These are phyloP conservation scores for Ceratocystis alfenasii DNA, from an alignment of 2,329 filamentous ascomycete species.

Conservation along the genomic window DNA sequence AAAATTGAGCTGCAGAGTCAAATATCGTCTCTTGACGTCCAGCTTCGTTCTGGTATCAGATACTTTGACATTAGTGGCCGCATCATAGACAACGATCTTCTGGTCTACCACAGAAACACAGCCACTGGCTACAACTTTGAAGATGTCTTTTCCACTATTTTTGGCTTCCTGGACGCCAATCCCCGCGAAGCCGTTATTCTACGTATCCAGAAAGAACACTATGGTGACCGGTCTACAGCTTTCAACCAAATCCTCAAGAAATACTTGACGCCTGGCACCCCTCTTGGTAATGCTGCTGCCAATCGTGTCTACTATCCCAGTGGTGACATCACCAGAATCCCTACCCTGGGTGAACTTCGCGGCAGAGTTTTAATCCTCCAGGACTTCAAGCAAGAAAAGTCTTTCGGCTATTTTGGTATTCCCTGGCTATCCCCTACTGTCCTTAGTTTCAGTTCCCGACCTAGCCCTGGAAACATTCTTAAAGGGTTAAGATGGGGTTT, in stretches of 20 bases:
- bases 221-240: slow-evolving; percentile 24
- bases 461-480: slow-evolving; percentile 35
- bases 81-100: too few species aligned
- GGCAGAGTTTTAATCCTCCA: slow-evolving; percentile 38
- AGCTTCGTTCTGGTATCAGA: too few species aligned
- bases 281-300: slow-evolving; percentile 29
- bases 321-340: slow-evolving; percentile 25
- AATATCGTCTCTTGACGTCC: too few species aligned
- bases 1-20: too few species aligned
- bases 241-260: slow-evolving; percentile 35
- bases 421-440: slow-evolving; percentile 36
- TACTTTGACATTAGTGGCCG: too few species aligned
- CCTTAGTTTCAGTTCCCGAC: slow-evolving; percentile 33
- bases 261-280: slow-evolving; percentile 30
- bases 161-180: too few species aligned
- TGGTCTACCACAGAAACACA: too few species aligned
- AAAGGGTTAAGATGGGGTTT: slow-evolving; percentile 30
- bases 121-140: too few species aligned
- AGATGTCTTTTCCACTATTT: too few species aligned
- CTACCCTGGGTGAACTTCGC: slow-evolving; percentile 35
- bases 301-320: slow-evolving; percentile 30
- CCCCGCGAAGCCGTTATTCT: too few species aligned
- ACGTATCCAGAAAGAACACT: background rate
- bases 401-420: slow-evolving; percentile 31
- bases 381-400: slow-evolving; percentile 28